A percentile compares a stretch with the other conserved stretches of the same genome.
phyloP scores from a whole-genome alignment of 2,329 filamentous ascomycete species.

The Colletotrichum coccodes region DNA sequence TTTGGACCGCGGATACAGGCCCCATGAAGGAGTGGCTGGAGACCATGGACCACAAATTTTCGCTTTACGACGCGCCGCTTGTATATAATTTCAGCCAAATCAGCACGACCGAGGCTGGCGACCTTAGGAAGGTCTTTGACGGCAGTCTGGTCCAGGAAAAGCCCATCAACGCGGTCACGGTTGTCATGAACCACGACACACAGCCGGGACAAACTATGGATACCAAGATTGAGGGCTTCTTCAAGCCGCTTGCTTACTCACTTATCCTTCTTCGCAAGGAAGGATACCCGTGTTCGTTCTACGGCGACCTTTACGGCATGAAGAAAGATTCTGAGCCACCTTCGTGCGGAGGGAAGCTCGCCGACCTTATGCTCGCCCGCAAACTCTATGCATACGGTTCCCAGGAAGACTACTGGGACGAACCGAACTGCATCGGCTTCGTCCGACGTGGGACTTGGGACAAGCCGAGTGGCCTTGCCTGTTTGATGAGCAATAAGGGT shows the following conservation, averaged over 20 bases:
- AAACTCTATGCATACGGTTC: constrained; percentile 74
- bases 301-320: constrained; percentile 75
- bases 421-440: constrained; percentile 70
- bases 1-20: constrained; percentile 46
- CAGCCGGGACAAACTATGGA: constrained; percentile 50
- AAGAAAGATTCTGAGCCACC: constrained; percentile 56
- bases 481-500: constrained; percentile 64
- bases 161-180: constrained; percentile 57
- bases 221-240: constrained; percentile 70
- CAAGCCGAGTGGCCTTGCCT: constrained; percentile 60
- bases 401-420: constrained; percentile 71
- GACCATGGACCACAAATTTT: constrained; percentile 65
- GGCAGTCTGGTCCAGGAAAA: constrained; percentile 60
- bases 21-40: constrained; percentile 43
- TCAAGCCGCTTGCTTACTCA: constrained; percentile 78
- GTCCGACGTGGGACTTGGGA: constrained; percentile 59
- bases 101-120: constrained; percentile 63
- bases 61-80: constrained; percentile 74
- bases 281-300: constrained; percentile 75
- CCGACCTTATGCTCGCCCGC: constrained; percentile 67
- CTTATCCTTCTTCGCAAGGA: constrained; percentile 73
- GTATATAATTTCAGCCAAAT: constrained; percentile 73
- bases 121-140: constrained; percentile 71
- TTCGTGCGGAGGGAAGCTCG: constrained; percentile 63
- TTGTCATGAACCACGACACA: constrained; percentile 79